Evolutionary conservation across 139 green algal genomes (phyloP).

Genomic region (Volvox africanus): DNA sequence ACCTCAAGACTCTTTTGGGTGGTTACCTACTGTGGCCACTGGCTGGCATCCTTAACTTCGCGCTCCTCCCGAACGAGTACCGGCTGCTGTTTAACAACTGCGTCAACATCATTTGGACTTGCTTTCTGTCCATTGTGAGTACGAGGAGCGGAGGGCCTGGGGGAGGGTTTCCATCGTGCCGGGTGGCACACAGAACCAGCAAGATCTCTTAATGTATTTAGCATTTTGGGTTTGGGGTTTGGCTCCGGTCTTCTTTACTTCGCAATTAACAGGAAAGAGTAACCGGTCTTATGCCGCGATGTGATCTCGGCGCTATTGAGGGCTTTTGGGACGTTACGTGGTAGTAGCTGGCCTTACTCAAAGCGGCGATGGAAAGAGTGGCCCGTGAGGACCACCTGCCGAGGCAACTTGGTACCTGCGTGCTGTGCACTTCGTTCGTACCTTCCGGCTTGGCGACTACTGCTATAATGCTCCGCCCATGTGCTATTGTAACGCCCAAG

Average conservation of each 20-base stretch:
- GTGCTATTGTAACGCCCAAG: not conserved
- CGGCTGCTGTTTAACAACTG: slow-evolving; percentile 72
- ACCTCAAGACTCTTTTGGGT: slow-evolving; percentile 53
- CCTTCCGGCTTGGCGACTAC: no score
- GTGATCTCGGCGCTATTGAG: no score
- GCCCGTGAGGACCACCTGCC: no score
- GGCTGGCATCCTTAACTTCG: slow-evolving; percentile 73
- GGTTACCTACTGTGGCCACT: slow-evolving; percentile 73
- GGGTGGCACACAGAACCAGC: not conserved
- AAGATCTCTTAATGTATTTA: not conserved
- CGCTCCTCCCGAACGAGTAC: slow-evolving; percentile 65
- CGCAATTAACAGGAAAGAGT: not conserved
- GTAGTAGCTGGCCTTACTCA: no score
- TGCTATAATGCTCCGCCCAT: not conserved
- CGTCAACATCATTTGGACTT: slow-evolving; percentile 53
- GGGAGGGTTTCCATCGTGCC: not conserved
- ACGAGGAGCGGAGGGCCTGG: not conserved
- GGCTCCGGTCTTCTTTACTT: not conserved
- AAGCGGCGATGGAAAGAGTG: not conserved
- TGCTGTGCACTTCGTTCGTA: no score
- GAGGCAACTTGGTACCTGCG: no score
- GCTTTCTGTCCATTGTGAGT: slow-evolving; percentile 50
- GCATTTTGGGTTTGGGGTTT: not conserved
- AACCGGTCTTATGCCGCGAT: no score
- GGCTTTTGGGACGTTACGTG: no score